Percentiles rank a stretch among this genome's conserved stretches.
phyloP scores from a whole-genome alignment of 441 rosid genomes.

The Pelargonium myrrhifolium region DNA sequence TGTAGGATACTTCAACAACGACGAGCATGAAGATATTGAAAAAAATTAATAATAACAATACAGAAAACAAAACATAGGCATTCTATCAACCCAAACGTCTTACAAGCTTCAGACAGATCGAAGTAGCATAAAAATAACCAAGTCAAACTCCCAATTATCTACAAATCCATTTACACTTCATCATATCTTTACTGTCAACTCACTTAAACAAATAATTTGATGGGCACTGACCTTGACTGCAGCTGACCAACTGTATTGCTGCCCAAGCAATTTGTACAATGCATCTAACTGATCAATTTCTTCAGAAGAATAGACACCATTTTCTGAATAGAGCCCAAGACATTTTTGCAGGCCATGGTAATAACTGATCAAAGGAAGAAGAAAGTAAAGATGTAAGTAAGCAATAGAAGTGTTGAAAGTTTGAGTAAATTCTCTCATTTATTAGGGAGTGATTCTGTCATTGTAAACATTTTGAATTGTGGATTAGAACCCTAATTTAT shows the following conservation, averaged over 20 bases:
- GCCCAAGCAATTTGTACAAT: slow-evolving; percentile 67
- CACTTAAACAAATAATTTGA: background rate
- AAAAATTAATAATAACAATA: too few relatives aligned
- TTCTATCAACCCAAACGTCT: background rate
- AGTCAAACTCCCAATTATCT: background rate
- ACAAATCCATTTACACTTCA: background rate
- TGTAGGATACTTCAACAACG: background rate
- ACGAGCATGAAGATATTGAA: background rate
- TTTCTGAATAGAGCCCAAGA: slow-evolving; percentile 52
- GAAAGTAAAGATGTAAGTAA: slow-evolving; percentile 23
- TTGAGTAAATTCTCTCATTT: background rate
- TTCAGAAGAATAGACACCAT: slow-evolving; percentile 55
- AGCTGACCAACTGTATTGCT: slow-evolving; percentile 79
- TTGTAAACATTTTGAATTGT: background rate
- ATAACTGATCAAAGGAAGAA: slow-evolving; percentile 47
- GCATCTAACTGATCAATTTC: slow-evolving; percentile 68
- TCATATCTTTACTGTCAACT: background rate
- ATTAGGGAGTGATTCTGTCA: background rate
- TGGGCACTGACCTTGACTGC: slow-evolving; percentile 74
- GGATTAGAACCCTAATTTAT: background rate
- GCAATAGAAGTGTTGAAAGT: background rate
- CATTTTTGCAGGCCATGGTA: slow-evolving; percentile 94
- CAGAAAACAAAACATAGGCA: background rate
- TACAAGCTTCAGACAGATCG: background rate
- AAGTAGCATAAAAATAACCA: background rate